Conservation (phyloP, 495 filamentous ascomycete species). For the Aspergillus sclerotiicarbonarius region DNA sequence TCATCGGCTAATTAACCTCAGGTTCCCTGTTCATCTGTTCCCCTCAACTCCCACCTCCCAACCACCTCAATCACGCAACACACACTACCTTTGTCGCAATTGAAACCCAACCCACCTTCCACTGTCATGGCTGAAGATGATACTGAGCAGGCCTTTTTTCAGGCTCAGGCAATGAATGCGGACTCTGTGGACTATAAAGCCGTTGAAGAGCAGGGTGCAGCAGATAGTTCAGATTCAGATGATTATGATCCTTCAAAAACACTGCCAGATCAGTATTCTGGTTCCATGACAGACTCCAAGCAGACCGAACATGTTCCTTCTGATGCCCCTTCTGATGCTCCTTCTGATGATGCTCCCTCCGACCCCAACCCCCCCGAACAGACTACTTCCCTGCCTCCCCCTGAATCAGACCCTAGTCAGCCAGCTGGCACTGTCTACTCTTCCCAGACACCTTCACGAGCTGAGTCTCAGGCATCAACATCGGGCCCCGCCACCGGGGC, state of each 20-base stretch:
- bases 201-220: conserved; percentile 47
- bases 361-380: conserved; percentile 24
- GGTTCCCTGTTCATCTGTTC: no score
- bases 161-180: conserved; percentile 52
- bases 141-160: conserved; percentile 60
- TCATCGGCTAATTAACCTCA: no score
- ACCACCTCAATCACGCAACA: no score
- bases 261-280: conserved; percentile 44
- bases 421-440: conserved; percentile 25
- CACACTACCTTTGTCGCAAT: conserved; percentile 6
- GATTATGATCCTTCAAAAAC: conserved; percentile 55
- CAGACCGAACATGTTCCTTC: conserved; percentile 25
- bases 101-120: conserved; percentile 17
- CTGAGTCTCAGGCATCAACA: conserved; percentile 40
- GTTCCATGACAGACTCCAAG: conserved; percentile 26
- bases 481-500: conserved; percentile 35
- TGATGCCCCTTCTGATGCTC: conserved; percentile 16
- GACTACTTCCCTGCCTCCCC: conserved; percentile 14
- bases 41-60: no score
- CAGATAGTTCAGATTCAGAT: conserved; percentile 54
- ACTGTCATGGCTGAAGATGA: conserved; percentile 58
- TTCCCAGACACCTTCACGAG: conserved; percentile 36
- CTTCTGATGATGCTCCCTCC: conserved; percentile 20
- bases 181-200: conserved; percentile 39
- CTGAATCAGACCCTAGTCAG: conserved; percentile 32